Evolutionary conservation across 2,329 filamentous ascomycete species (phyloP).

Genomic region (Pseudocercospora vitis): DNA sequence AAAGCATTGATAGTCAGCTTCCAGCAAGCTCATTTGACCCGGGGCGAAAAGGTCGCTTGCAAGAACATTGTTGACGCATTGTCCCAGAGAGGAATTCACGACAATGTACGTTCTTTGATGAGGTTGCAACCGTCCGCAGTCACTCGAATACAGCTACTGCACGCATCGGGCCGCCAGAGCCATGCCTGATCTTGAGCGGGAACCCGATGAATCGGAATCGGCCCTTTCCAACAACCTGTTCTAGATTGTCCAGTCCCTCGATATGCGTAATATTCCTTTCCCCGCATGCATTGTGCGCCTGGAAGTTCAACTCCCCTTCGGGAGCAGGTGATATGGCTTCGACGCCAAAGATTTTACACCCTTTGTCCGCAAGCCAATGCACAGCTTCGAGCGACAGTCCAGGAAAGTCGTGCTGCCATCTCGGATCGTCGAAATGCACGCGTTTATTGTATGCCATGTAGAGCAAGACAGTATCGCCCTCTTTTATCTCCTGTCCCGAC

Average conservation of each 20-base stretch:
- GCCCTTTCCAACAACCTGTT: constrained; percentile 29
- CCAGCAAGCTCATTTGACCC: too few relatives aligned
- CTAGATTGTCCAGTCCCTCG: constrained; percentile 31
- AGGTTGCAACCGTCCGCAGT: not conserved
- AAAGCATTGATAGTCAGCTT: too few relatives aligned
- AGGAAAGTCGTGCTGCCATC: constrained; percentile 34
- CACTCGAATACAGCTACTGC: constrained; percentile 30
- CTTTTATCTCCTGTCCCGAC: constrained; percentile 29
- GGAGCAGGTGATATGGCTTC: constrained; percentile 32
- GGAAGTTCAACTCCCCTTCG: constrained; percentile 32
- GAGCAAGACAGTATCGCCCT: constrained; percentile 30
- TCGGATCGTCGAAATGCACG: constrained; percentile 28
- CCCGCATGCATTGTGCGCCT: constrained; percentile 33
- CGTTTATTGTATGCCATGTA: constrained; percentile 33
- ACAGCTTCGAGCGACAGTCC: constrained; percentile 30
- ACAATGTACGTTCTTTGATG: too few relatives aligned
- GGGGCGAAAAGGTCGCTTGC: too few relatives aligned
- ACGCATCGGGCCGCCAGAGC: constrained; percentile 33
- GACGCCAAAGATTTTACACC: constrained; percentile 33
- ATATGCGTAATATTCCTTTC: constrained; percentile 33
- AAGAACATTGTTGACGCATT: too few relatives aligned
- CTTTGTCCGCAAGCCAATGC: constrained; percentile 32
- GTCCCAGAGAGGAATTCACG: too few relatives aligned
- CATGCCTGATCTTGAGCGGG: constrained; percentile 31
- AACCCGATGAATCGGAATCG: constrained; percentile 32